Percentiles rank a stretch among this genome's conserved stretches.
phyloP scores from a whole-genome alignment of 2,329 filamentous ascomycete species.

The Alternaria infectoria region DNA sequence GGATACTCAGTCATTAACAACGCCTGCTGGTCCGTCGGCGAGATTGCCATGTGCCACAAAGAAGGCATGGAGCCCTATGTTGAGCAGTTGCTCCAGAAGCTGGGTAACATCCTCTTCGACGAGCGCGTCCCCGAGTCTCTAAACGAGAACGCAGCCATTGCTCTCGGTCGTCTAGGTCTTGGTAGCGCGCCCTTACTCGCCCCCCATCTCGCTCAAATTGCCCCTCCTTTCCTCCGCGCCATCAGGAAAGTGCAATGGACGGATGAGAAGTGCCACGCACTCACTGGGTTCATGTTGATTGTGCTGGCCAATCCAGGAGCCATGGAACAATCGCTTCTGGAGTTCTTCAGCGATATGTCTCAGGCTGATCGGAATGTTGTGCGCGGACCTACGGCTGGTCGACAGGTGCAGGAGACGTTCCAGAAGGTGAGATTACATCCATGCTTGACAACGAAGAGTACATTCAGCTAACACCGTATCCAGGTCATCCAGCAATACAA shows the following conservation, averaged over 20 bases:
- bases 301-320: slow-evolving; percentile 87
- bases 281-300: slow-evolving; percentile 86
- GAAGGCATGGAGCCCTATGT: slow-evolving; percentile 77
- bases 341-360: slow-evolving; percentile 86
- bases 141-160: slow-evolving; percentile 92
- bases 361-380: slow-evolving; percentile 65
- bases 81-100: slow-evolving; percentile 75
- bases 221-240: slow-evolving; percentile 77
- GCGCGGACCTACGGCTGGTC: slow-evolving; percentile 61
- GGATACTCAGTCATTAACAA: slow-evolving; percentile 96
- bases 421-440: slow-evolving; percentile 57
- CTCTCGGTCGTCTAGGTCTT: slow-evolving; percentile 84
- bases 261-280: slow-evolving; percentile 92
- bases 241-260: slow-evolving; percentile 87
- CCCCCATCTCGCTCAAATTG: slow-evolving; percentile 79
- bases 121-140: slow-evolving; percentile 84
- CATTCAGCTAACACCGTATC: slow-evolving; percentile 20
- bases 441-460: background rate
- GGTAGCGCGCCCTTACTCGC: slow-evolving; percentile 78
- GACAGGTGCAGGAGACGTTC: slow-evolving; percentile 73
- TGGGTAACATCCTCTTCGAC: slow-evolving; percentile 84
- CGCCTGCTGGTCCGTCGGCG: slow-evolving; percentile 94
- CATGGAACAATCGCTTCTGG: slow-evolving; percentile 83
- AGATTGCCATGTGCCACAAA: slow-evolving; percentile 83
- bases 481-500: slow-evolving; percentile 62